These are phyloP conservation scores for Tephrocybe sp. DNA, from an alignment of 768 basidiomycete species.

Conservation along the genomic window DNA sequence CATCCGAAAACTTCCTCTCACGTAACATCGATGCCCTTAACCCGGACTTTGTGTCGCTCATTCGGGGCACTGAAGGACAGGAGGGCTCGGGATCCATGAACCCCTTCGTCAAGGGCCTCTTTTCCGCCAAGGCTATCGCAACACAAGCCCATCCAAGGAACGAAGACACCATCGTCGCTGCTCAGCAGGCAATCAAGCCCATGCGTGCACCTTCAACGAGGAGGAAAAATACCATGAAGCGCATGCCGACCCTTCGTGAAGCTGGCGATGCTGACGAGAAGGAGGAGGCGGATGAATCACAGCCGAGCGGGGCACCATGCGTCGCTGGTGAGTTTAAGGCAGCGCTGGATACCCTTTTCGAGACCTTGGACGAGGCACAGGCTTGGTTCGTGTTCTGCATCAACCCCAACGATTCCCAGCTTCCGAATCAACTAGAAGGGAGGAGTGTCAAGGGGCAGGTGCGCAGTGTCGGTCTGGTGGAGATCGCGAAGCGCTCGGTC, in stretches of 20 bases:
- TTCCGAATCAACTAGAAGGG: slow-evolving; percentile 93
- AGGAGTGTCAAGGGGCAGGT: slow-evolving; percentile 92
- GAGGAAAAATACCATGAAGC: slow-evolving; percentile 72
- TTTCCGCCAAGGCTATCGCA: slow-evolving; percentile 85
- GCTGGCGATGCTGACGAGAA: slow-evolving; percentile 46
- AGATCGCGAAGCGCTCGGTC: slow-evolving; percentile 67
- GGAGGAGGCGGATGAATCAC: slow-evolving; percentile 48
- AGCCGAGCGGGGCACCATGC: slow-evolving; percentile 53
- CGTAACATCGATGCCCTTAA: slow-evolving; percentile 88
- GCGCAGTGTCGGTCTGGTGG: slow-evolving; percentile 73
- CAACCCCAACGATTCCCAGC: slow-evolving; percentile 92
- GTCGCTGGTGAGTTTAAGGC: slow-evolving; percentile 87
- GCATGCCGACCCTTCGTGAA: slow-evolving; percentile 54
- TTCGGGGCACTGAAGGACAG: slow-evolving; percentile 66
- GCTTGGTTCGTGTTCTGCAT: slow-evolving; percentile 91
- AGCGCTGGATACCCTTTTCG: slow-evolving; percentile 83
- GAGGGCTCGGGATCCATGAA: slow-evolving; percentile 83
- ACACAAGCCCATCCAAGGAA: slow-evolving; percentile 90
- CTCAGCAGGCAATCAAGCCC: slow-evolving; percentile 91
- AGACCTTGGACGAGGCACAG: slow-evolving; percentile 87
- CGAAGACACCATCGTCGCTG: slow-evolving; percentile 94
- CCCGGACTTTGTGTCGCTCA: slow-evolving; percentile 88
- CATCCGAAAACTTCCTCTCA: slow-evolving; percentile 86
- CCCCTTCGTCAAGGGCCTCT: slow-evolving; percentile 89
- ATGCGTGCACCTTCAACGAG: slow-evolving; percentile 92